Evolutionary conservation across 129 eudicot species (phyloP), one percentile per base, ranked within the genome.

Genomic region (Glebionis coronaria): DNA sequence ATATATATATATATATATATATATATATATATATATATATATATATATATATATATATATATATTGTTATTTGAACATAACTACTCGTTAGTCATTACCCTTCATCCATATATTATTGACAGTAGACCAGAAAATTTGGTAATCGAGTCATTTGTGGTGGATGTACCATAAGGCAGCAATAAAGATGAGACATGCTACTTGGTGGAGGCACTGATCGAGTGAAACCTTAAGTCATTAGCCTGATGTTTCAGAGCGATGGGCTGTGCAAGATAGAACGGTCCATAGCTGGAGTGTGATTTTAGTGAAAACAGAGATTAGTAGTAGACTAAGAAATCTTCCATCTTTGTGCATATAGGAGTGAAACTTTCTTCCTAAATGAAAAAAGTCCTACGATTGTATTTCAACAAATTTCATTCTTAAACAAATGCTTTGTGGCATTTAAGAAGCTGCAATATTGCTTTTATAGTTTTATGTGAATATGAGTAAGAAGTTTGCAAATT

Each of bases 221-320:
- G 98, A 84, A 91, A 91, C 83, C 88, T 91, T 69, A 88, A 91
- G 73, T 91, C 98, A 5, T 75, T 91, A 60, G 91, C n/a, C 91
- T 66, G 98, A 91, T 71, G 98, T 91, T 58, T 91, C 96, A 0
- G 98, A 88, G 80, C 87, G 90, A 18, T 77, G 88, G 81, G 90
- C 96, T 31, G 76, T 83, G 79, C 90, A 88, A 69, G 91, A 76
- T 71, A 79, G 84, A 67, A 76, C 84, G 2, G 91, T 71, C 82
- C 35, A 78, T 82, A 52, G 82, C 72, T 35, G 49, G 82, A 61
- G 71, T 71, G 40, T 80, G 78, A 82, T 57, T 29, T 35, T 38
- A 53, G 70, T 52, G 15, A 58, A 63, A 56, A 21, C 29, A 31
- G 49, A 51, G 40, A n/a, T 47, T 63, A 67, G 78, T 55, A 49